Percentiles rank a stretch among this genome's conserved stretches.
These are phyloP conservation scores for Rosa hybrid DNA, from an alignment of 331 rosid genomes.

Conservation along the genomic window DNA sequence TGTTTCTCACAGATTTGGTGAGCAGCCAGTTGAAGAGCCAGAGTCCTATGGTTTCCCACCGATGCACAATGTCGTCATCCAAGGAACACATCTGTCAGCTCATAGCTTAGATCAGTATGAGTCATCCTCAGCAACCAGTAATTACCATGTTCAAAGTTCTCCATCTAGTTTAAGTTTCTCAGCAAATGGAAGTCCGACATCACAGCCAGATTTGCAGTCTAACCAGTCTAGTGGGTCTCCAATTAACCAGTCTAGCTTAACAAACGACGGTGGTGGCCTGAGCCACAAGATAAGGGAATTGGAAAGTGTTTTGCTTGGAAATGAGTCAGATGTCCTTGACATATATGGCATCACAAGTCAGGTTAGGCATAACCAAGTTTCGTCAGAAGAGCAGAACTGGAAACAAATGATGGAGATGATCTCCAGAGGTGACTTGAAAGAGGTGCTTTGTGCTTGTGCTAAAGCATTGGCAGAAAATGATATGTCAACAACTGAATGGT, in stretches of 20 bases:
- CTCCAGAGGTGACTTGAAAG: constrained; percentile 61
- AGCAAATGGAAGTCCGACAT: constrained; percentile 54
- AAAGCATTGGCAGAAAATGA: constrained; percentile 58
- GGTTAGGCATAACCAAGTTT: constrained; percentile 21
- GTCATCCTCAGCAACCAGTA: constrained; percentile 54
- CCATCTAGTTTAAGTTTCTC: constrained; percentile 55
- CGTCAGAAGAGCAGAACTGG: constrained; percentile 53
- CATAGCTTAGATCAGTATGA: constrained; percentile 49
- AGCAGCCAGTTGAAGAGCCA: constrained; percentile 44
- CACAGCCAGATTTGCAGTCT: constrained; percentile 56
- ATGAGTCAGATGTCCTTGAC: constrained; percentile 51
- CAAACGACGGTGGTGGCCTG: constrained; percentile 56
- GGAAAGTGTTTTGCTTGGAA: constrained; percentile 73
- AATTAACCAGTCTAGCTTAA: constrained; percentile 47
- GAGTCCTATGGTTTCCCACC: constrained; percentile 43
- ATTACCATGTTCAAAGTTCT: constrained; percentile 63
- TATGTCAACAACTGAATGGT: constrained; percentile 58
- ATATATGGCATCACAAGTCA: constrained; percentile 28
- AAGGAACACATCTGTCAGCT: constrained; percentile 40
- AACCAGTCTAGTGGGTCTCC: constrained; percentile 50
- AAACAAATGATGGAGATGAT: constrained; percentile 53
- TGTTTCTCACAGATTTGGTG: constrained; percentile 41
- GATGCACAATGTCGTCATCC: constrained; percentile 39
- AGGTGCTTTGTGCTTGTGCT: constrained; percentile 70
- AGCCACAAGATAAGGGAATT: constrained; percentile 78